Base-by-base conservation (phyloP, 305 asterid species). In the Striga hermonthica region DNA sequence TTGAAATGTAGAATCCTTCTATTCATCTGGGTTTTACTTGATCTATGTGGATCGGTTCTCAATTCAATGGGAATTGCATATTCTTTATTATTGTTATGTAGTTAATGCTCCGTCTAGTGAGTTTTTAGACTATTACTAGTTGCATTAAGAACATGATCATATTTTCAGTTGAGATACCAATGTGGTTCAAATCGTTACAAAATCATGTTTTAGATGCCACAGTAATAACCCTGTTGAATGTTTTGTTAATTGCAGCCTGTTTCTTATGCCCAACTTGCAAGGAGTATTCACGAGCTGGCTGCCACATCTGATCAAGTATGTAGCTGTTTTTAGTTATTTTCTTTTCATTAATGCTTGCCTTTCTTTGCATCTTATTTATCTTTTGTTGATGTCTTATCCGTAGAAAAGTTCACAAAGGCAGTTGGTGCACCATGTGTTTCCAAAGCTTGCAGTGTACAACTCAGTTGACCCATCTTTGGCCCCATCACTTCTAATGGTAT, bases 391-490 rank as follows among this genome's bases (percentile, higher is more conserved):
- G 60, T 67, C 37, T 31, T 31, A 75, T 74, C 41, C 82, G 82
- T 79, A 93, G 99, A 93, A 90, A 88, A 91, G 87, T 75, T 93
- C 99, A 73, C 95, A 82, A 83, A 83, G 86, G 84, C 97, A 93
- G 74, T 80, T 93, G 88, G 80, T 93, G 70, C 95, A 93, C 74
- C 85, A 90, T 37, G 99, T 93, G 60, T 93, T 93, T 75, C 99
- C 97, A 52, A 93, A 93, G 80, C 95, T 93, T 68, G 99, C 99
- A 40, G 99, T 93, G 60, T 93, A 93, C 87, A 93, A 93, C 77
- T 93, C 99, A 45, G 99, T 93, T 68, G 99, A 93, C 65, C 99
- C 99, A 8, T 93, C 99, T 65, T 65, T 93, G 84, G 99, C 99
- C 38, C 99, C 99, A 8, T 93, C 99, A 63, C 97, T 93, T 76